Base-by-base conservation (phyloP, 352 stramenopile genomes). In the Globisporangium iwayamae region DNA sequence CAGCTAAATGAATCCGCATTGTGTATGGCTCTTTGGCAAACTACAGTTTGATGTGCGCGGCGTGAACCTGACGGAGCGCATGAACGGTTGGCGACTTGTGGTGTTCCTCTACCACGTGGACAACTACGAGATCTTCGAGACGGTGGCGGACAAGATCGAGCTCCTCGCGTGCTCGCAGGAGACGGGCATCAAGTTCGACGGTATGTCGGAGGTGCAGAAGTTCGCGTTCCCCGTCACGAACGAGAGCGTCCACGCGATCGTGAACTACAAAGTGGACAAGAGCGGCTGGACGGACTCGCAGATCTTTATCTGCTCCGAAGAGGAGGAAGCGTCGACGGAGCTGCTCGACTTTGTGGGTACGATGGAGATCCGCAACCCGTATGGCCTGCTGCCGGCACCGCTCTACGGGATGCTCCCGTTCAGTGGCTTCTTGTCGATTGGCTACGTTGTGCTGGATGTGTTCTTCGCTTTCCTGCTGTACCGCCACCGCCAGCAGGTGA, bases 371-470 rank as follows among this genome's bases (percentile, higher is more conserved):
- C 78, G 75, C 30, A 96, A 96, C 57, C 84, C 86, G 41, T 95
- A 94, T 54, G 88, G 88, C 1, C 57, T 90, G 28, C 64, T 96
- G 25, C 88, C 88, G 0, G 88, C 85, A 0, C 83, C 91, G 47
- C 75, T 95, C 55, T 95, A 94, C 22, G 88, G 88, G 0, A 87
- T 96, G 78, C 68, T 95, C 43, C 88, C 88, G 4, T 96, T 96
- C 67, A 94, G 87, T 43, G 85, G 60, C 3, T 73, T 94, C 22
- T 63, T 94, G 48, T 73, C 83, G 25, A 52, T 89, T 34, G 86
- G 85, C 4, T 97, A 96, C 70, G 48, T 92, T 8, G 65, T 88
- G 28, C 72, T 97, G 47, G 79, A 90, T 62, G 61, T 87, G 14
- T 91, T 95, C 61, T 97, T 96, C 63, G 71, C 70, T 39, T 70